Evolutionary conservation across 2,329 filamentous ascomycete genomes (phyloP), one percentile per base, ranked within the genome.

Genomic region (Xylaria sp.): DNA sequence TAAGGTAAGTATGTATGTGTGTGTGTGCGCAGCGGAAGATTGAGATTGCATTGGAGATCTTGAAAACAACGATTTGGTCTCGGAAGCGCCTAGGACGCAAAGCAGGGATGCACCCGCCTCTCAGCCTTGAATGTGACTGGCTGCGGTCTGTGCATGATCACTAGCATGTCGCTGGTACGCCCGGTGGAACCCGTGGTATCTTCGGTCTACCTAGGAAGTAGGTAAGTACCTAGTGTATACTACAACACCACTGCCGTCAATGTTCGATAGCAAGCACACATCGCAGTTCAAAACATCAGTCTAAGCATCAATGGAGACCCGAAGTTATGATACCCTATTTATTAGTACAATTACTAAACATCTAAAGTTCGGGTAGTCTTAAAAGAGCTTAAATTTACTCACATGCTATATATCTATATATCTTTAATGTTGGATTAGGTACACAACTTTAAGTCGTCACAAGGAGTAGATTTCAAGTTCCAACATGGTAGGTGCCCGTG

Each of bases 31-130:
- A 46, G 72, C 72, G 75, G 76, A 77, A 74, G 65, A 63, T 62
- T 76, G 77, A 78, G 75, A 69, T 66, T 70, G 69, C 66, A 77
- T 76, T 76, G 73, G 73, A 75, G 59, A 64, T 64, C 68, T 67
- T 51, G 61, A 68, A 70, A 70, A 69, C 66, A 65, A 65, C 66
- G 69, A 69, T 66, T 69, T 46, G 48, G 63, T 63, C 58, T 59
- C 54, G 58, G 66, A 63, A 66, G 63, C 67, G 63, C 63, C 63
- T 69, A 62, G 39, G 20, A 56, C 63, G 48, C 39, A 46, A 54
- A 64, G 41, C 62, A 65, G 66, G 66, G 65, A 50, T 63, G 54
- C 9, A 13, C 23, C 51, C 8, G 59, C 20, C 23, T 28, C 48
- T 60, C 61, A 60, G 51, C 66, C 62, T 56, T 60, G 66, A 65